Base-by-base conservation (phyloP, 495 filamentous ascomycete species). In the Viridothelium virens region DNA sequence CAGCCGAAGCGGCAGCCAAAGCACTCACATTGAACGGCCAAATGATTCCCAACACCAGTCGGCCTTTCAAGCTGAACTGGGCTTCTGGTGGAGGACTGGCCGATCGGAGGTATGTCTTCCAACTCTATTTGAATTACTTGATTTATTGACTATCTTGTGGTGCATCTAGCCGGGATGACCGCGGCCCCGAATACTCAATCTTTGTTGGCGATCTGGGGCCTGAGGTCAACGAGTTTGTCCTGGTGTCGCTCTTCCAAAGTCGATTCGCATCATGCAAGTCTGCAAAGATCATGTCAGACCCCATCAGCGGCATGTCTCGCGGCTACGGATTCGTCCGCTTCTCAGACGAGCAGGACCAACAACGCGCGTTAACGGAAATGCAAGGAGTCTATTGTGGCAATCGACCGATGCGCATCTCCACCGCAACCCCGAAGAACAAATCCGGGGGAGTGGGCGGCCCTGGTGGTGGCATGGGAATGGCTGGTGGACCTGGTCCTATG, bases 251-350 rank as follows among this genome's bases (percentile, higher is more conserved):
- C 63, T 99, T 99, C 83, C 94, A 99, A 77, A 87, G 85, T 69
- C 89, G 92, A 41, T 99, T 94, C 82, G 91, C 89, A 0, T 95
- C 91, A 4, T 97, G 95, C 89, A 97, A 97, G 81, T 96, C 92
- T 10, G 94, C 95, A 67, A 99, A 99, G 83, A 99, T 99, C 78
- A 99, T 99, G 94, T 96, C 95, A 53, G 94, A 99, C 72, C 94
- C 96, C 64, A 94, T 97, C 78, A 93, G 87, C 64, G 94, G 94
- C 70, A 92, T 97, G 86, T 97, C 93, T 38, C 91, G 94, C 63
- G 94, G 94, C 44, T 99, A 99, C 72, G 94, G 94, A 36, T 99
- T 99, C 72, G 94, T 99, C 65, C 90, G 94, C 68, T 99, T 99
- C 78, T 89, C 91, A 48, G 91, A 94, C 69, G 93, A 97, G 79